These are phyloP conservation scores for Asterophora lycoperdoides DNA, from an alignment of 768 basidiomycete genomes.

Conservation along the genomic window DNA sequence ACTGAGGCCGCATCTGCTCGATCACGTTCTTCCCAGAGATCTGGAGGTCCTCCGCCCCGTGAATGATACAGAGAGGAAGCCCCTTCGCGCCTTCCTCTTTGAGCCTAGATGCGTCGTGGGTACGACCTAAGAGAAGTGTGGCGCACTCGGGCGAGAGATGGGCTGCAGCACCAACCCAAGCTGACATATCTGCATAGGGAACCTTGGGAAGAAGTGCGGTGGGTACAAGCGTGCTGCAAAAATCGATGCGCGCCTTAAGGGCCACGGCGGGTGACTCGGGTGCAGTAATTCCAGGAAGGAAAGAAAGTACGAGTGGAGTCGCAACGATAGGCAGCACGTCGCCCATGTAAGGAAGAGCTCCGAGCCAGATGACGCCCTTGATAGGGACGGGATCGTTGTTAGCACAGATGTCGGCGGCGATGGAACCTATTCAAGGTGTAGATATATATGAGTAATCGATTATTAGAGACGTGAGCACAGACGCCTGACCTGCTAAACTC, in stretches of 20 bases:
- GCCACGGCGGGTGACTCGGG: slow-evolving; percentile 3
- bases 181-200: slow-evolving; percentile 5
- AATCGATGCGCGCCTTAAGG: slow-evolving; percentile 7
- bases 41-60: slow-evolving; percentile 6
- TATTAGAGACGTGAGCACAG: neutral
- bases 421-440: neutral
- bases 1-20: slow-evolving; percentile 8
- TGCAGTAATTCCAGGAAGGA: slow-evolving; percentile 7
- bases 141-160: slow-evolving; percentile 7
- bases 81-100: slow-evolving; percentile 11
- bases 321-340: slow-evolving; percentile 11
- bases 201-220: slow-evolving; percentile 1
- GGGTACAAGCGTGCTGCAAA: slow-evolving; percentile 7
- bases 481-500: slow-evolving; percentile 3
- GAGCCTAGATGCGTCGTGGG: slow-evolving; percentile 8
- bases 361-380: slow-evolving; percentile 13
- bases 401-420: slow-evolving; percentile 15
- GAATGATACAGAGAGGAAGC: slow-evolving; percentile 13
- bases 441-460: neutral
- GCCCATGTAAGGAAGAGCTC: slow-evolving; percentile 13
- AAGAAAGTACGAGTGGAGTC: slow-evolving; percentile 9
- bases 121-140: slow-evolving; percentile 4
- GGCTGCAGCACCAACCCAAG: slow-evolving; percentile 8
- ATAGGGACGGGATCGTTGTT: slow-evolving; percentile 9
- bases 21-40: slow-evolving; percentile 5